Percentiles rank a stretch among this genome's conserved stretches.
These are phyloP conservation scores for Phytophthora kernoviae DNA, from an alignment of 352 stramenopile species.

Conservation along the genomic window DNA sequence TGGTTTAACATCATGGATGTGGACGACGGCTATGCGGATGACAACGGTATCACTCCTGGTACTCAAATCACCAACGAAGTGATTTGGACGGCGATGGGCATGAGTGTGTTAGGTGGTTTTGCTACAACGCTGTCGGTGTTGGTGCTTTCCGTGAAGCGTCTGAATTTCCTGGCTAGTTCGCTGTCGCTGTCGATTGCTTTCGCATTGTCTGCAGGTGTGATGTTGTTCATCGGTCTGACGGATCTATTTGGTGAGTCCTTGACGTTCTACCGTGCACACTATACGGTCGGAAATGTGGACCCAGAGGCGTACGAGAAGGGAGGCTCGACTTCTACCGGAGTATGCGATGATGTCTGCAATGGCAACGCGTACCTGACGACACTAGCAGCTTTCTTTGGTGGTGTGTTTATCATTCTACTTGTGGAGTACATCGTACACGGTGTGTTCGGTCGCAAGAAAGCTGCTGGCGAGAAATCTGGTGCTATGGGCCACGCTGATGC, in stretches of 20 bases:
- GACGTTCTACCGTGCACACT: conserved; percentile 56
- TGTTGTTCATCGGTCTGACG: conserved; percentile 70
- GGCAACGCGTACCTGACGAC: conserved; percentile 59
- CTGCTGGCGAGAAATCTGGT: conserved; percentile 7
- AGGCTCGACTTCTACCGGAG: conserved; percentile 39
- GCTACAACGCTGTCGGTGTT: conserved; percentile 63
- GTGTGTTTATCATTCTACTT: conserved; percentile 60
- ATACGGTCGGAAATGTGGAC: conserved; percentile 51
- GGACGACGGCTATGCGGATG: conserved; percentile 43
- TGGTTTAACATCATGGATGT: conserved; percentile 69
- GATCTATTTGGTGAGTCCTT: conserved; percentile 59
- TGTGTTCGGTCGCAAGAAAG: conserved; percentile 33
- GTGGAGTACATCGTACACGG: conserved; percentile 66
- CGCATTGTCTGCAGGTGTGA: conserved; percentile 69
- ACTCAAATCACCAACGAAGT: conserved; percentile 52
- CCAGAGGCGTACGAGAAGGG: conserved; percentile 71
- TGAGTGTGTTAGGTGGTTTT: conserved; percentile 73
- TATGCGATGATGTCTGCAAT: conserved; percentile 65
- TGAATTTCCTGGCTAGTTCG: conserved; percentile 62
- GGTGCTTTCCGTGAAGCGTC: conserved; percentile 55
- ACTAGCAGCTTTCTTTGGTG: conserved; percentile 51
- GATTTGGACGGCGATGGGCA: conserved; percentile 62
- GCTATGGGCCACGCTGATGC: conserved; percentile 1
- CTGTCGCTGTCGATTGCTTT: conserved; percentile 57
- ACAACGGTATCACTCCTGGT: conserved; percentile 40